Conservation (phyloP, 179 eudicot genomes). For the Nepenthes alata region DNA sequence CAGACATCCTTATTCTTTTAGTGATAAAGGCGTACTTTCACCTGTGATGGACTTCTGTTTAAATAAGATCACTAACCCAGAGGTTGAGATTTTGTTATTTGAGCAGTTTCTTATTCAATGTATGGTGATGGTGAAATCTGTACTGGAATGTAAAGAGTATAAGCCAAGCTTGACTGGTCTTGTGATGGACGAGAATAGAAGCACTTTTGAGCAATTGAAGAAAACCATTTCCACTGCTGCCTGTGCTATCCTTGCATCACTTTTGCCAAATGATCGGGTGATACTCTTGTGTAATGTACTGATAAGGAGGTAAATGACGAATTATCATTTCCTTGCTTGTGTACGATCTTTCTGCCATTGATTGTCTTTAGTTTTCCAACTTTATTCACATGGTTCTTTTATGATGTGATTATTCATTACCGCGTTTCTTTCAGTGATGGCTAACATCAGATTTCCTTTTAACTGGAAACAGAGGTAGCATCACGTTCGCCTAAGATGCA, state of each 20-base stretch:
- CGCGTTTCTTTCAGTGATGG: too few relatives aligned
- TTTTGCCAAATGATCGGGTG: constrained; percentile 74
- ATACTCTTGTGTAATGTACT: constrained; percentile 74
- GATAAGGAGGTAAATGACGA: constrained; percentile 52
- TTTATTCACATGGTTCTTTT: too few relatives aligned
- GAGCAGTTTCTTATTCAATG: constrained; percentile 84
- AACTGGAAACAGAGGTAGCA: too few relatives aligned
- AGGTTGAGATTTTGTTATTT: constrained; percentile 52
- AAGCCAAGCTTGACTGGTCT: constrained; percentile 71
- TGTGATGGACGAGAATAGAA: constrained; percentile 62
- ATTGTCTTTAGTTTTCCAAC: not conserved
- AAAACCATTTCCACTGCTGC: constrained; percentile 53
- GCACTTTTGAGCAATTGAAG: constrained; percentile 64
- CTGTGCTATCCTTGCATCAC: constrained; percentile 56
- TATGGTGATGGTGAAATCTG: constrained; percentile 75
- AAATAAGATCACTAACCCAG: constrained; percentile 69
- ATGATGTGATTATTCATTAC: too few relatives aligned
- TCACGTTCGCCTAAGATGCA: too few relatives aligned
- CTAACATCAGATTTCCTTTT: too few relatives aligned
- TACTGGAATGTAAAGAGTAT: constrained; percentile 92
- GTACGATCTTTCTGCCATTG: not conserved
- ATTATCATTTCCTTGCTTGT: not conserved
- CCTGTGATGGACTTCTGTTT: constrained; percentile 78
- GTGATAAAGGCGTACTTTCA: constrained; percentile 69
- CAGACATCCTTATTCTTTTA: constrained; percentile 94